Base-by-base conservation (phyloP, 2,329 filamentous ascomycete species). In the Tolypocladium ovalisporum region DNA sequence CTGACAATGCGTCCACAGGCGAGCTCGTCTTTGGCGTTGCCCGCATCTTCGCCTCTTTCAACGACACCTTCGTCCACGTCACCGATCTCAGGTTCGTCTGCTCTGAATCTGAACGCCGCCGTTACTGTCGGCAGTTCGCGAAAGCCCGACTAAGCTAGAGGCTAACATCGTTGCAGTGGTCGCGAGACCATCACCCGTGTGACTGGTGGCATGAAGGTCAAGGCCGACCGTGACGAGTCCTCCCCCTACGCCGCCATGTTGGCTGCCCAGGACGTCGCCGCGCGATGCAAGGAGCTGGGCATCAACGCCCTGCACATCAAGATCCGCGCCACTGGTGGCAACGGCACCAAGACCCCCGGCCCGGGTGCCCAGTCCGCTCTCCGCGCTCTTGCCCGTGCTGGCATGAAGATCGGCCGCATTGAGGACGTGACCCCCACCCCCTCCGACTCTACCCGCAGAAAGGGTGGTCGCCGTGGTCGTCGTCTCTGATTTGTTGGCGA, bases 381-480 rank as follows among this genome's bases (percentile, higher is more conserved):
- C 80, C 94, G 94, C 77, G 95, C 94, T 71, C 88, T 99, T 68
- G 94, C 94, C 76, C 95, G 94, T 85, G 91, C 94, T 71, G 94
- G 94, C 77, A 99, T 99, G 95, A 95, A 93, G 85, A 99, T 99
- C 72, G 94, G 94, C 76, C 89, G 94, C 75, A 99, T 99, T 73
- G 94, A 99, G 88, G 94, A 99, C 77, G 94, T 99, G 66, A 99
- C 95, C 71, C 94, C 94, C 71, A 99, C 94, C 62, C 94, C 95
- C 71, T 99, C 94, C 79, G 94, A 99, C 81, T 96, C 90, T 78
- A 99, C 94, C 74, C 90, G 94, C 82, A 92, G 93, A 84, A 99
- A 99, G 91, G 94, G 94, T 84, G 94, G 94, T 97, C 92, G 94
- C 81, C 93, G 94, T 89, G 94, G 94, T 97, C 94, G 94, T 83